Evolutionary conservation across 108 stramenopile species (phyloP).

Genomic region (Nitzschia putrida): DNA sequence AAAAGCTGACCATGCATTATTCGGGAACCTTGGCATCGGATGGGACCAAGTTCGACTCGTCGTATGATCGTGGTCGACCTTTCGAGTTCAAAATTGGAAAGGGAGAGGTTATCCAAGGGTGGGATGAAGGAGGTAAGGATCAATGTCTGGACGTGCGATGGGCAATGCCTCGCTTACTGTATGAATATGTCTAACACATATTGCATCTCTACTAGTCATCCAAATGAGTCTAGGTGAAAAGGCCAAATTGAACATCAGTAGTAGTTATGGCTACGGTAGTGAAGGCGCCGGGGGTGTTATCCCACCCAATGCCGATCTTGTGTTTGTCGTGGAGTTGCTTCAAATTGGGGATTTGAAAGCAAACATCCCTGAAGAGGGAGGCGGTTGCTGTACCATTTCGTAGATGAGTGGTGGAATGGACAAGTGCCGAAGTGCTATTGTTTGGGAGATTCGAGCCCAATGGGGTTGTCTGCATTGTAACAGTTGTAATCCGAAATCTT

Average conservation of each 20-base stretch:
- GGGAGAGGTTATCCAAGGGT: slow-evolving; percentile 57
- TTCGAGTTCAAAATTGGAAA: slow-evolving; percentile 64
- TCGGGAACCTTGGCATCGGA: slow-evolving; percentile 71
- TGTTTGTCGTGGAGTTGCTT: slow-evolving; percentile 76
- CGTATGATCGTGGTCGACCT: slow-evolving; percentile 68
- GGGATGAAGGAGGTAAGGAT: slow-evolving; percentile 36
- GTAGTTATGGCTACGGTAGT: slow-evolving; percentile 85
- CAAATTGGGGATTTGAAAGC: slow-evolving; percentile 43
- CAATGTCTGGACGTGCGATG: neutral
- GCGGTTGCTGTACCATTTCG: slow-evolving; percentile 13
- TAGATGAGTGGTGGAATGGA: neutral
- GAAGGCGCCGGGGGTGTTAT: slow-evolving; percentile 85
- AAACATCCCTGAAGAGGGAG: slow-evolving; percentile 17
- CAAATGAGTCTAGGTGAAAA: slow-evolving; percentile 78
- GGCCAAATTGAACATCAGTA: slow-evolving; percentile 70
- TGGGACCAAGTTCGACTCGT: slow-evolving; percentile 85
- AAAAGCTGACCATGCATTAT: slow-evolving; percentile 73
- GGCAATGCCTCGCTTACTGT: neutral
- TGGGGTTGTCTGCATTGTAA: too few relatives aligned
- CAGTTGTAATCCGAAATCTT: too few relatives aligned
- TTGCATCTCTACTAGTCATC: slow-evolving; percentile 28
- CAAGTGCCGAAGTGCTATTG: too few relatives aligned
- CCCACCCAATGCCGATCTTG: slow-evolving; percentile 84
- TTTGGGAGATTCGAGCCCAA: too few relatives aligned
- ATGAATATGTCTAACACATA: slow-evolving; percentile 12